phyloP scores from a whole-genome alignment of 805 yeast genomes.

The Ogataea salicorniae region DNA sequence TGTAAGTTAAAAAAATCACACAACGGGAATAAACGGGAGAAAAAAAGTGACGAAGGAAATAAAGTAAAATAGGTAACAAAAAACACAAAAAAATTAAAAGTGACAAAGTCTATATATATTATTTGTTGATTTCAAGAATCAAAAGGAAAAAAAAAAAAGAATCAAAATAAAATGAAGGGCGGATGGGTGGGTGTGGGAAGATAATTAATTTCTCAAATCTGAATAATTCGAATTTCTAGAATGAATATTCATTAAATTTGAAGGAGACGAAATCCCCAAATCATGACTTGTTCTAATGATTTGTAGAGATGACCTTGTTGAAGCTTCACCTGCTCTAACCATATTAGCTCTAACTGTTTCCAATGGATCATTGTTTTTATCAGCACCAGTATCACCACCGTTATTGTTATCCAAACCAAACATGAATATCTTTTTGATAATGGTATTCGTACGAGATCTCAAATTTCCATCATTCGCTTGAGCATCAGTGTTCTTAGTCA shows the following conservation, averaged over 20 bases:
- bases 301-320: slow-evolving; percentile 21
- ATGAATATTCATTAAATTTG: slow-evolving; percentile 21
- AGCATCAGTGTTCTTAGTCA: not conserved
- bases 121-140: not conserved
- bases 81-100: too few species aligned
- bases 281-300: slow-evolving; percentile 23
- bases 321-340: slow-evolving; percentile 20
- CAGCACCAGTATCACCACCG: not conserved
- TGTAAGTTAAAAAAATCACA: too few species aligned
- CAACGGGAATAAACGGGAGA: too few species aligned
- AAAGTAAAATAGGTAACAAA: not conserved
- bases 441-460: slow-evolving; percentile 15
- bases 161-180: not conserved
- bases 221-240: slow-evolving; percentile 9
- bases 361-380: slow-evolving; percentile 6
- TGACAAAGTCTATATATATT: too few species aligned
- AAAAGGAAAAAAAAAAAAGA: not conserved
- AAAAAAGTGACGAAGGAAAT: not conserved
- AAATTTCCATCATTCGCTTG: not conserved
- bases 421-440: slow-evolving; percentile 11
- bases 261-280: slow-evolving; percentile 20
- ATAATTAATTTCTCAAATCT: not conserved
- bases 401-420: not conserved
- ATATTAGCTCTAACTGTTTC: slow-evolving; percentile 17
- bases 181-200: not conserved